A percentile compares a stretch with the other conserved stretches of the same genome.
Conservation (phyloP, 805 yeast species). For the Hanseniaspora meyeri region DNA sequence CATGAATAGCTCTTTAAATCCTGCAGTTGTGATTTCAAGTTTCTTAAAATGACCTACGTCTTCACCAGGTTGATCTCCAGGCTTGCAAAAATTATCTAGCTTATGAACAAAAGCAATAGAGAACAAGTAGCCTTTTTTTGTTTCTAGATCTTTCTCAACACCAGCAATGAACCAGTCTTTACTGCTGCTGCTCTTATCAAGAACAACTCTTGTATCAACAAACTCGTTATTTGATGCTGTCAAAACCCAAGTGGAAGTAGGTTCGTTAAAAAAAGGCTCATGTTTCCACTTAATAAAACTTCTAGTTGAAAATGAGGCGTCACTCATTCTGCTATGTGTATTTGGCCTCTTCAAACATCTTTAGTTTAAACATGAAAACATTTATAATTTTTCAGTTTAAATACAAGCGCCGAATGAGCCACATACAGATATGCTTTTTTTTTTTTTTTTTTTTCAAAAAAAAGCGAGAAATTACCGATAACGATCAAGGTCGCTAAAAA, state of each 20-base stretch:
- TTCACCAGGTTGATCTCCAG: conserved; percentile 18
- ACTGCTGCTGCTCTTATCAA: neutral
- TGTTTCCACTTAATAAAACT: conserved; percentile 42
- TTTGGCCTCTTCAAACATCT: neutral
- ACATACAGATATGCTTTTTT: too few species aligned
- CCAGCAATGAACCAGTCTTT: conserved; percentile 23
- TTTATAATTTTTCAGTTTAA: neutral
- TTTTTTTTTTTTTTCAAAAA: neutral
- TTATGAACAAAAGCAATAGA: conserved; percentile 12
- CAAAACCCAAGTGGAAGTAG: conserved; percentile 39
- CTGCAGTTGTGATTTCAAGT: conserved; percentile 24
- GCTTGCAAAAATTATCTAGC: conserved; percentile 7
- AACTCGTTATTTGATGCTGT: conserved; percentile 35
- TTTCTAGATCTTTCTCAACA: conserved; percentile 24
- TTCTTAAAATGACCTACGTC: conserved; percentile 38
- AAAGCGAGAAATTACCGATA: neutral
- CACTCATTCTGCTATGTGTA: neutral
- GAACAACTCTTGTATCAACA: conserved; percentile 33
- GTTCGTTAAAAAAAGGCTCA: conserved; percentile 29
- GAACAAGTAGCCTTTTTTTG: conserved; percentile 13
- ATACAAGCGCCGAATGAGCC: neutral
- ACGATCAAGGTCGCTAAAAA: neutral
- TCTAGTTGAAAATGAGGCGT: conserved; percentile 33
- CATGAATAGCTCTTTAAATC: neutral
- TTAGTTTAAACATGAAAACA: neutral